These are phyloP conservation scores for Tilletia walkeri DNA, from an alignment of 1,284 basidiomycete species.

Conservation along the genomic window DNA sequence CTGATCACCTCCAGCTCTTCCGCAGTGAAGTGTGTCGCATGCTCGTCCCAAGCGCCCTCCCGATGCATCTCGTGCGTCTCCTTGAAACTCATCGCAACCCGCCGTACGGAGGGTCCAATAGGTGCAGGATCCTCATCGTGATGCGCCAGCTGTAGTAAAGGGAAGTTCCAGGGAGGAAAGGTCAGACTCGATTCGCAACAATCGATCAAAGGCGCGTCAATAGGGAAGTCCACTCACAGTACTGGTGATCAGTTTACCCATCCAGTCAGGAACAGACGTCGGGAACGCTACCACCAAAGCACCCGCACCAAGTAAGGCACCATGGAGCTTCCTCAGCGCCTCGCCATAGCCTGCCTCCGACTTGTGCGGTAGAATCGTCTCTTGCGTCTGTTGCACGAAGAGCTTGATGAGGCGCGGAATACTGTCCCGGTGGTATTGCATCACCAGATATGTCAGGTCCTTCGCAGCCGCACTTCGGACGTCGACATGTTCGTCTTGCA, in stretches of 20 bases:
- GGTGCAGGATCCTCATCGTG: conserved; percentile 5
- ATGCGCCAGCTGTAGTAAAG: background rate
- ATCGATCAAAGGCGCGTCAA: background rate
- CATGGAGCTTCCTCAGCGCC: background rate
- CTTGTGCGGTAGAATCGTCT: background rate
- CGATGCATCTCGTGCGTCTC: conserved; percentile 5
- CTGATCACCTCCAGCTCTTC: background rate
- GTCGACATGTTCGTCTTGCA: background rate
- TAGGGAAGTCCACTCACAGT: background rate
- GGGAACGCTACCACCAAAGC: background rate
- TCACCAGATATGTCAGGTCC: background rate
- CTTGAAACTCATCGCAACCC: background rate
- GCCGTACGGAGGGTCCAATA: background rate
- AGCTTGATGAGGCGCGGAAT: background rate
- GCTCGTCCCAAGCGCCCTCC: conserved; percentile 1
- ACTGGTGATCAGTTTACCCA: background rate
- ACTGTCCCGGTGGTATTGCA: background rate
- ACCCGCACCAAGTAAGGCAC: background rate
- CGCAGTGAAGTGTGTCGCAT: background rate
- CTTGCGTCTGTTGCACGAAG: background rate
- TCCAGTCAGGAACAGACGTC: background rate
- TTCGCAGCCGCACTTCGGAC: background rate
- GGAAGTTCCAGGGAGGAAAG: background rate
- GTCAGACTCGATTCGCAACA: background rate
- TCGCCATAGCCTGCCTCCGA: background rate